Conservation (phyloP, 2,329 filamentous ascomycete genomes). For the Penicillium capsulatum region DNA sequence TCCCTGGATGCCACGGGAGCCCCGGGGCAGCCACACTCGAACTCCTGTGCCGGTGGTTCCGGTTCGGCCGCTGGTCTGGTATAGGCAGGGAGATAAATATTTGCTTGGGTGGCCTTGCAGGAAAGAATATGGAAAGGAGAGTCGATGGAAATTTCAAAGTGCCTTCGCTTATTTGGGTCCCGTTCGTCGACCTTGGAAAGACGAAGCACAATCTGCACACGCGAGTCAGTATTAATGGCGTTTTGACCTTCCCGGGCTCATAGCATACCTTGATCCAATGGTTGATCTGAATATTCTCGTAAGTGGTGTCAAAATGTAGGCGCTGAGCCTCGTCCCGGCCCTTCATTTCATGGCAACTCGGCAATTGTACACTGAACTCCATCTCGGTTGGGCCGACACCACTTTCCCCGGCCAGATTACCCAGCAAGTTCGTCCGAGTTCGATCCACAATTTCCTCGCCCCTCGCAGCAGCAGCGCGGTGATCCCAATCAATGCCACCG, state of each 20-base stretch:
- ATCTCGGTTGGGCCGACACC: conserved; percentile 87
- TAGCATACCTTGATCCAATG: conserved; percentile 86
- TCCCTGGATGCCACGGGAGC: conserved; percentile 48
- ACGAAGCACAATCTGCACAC: conserved; percentile 75
- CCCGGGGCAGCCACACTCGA: conserved; percentile 63
- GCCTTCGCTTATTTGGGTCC: conserved; percentile 72
- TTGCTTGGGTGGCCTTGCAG: conserved; percentile 86
- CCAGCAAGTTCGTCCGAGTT: conserved; percentile 67
- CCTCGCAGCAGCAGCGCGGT: conserved; percentile 52
- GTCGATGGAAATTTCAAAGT: conserved; percentile 95
- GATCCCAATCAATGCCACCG: conserved; percentile 68
- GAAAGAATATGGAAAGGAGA: conserved; percentile 91
- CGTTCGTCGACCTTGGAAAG: conserved; percentile 78
- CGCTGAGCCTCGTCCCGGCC: conserved; percentile 63
- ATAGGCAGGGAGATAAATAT: conserved; percentile 81
- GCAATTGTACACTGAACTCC: conserved; percentile 88
- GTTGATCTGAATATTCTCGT: conserved; percentile 87
- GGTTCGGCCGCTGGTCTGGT: conserved; percentile 52
- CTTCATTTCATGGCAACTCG: conserved; percentile 78
- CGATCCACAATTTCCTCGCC: conserved; percentile 53
- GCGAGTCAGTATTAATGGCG: conserved; percentile 13
- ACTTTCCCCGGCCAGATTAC: conserved; percentile 70
- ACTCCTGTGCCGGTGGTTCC: conserved; percentile 53
- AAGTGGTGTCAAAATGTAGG: conserved; percentile 86
- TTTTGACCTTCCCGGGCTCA: too few species aligned